Evolutionary conservation across 1,284 basidiomycete species (phyloP).

Genomic region (Malassezia equina): DNA sequence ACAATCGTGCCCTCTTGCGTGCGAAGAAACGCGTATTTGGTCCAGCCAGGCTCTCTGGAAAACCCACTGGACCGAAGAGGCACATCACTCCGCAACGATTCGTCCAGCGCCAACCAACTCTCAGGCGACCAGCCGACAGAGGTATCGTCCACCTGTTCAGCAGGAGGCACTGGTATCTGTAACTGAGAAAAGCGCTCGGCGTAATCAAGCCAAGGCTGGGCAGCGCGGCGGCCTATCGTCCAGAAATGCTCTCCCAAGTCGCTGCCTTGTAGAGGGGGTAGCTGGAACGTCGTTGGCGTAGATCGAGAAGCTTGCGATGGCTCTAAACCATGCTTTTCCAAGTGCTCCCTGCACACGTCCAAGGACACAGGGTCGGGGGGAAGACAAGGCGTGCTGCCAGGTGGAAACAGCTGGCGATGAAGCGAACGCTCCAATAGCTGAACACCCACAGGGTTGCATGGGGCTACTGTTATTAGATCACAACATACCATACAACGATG

Average conservation of each 20-base stretch:
- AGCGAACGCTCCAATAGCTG: conserved; percentile 73
- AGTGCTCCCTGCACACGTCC: conserved; percentile 68
- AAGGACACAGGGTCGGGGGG: conserved; percentile 58
- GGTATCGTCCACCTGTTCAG: conserved; percentile 5
- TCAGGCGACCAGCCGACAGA: conserved; percentile 21
- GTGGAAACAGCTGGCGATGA: conserved; percentile 72
- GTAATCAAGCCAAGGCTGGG: conserved; percentile 72
- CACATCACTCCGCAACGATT: conserved; percentile 20
- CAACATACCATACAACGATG: not conserved
- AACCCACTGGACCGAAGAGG: conserved; percentile 57
- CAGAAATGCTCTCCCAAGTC: conserved; percentile 84
- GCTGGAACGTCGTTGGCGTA: conserved; percentile 65
- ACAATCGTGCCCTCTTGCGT: conserved; percentile 22
- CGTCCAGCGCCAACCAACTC: conserved; percentile 38
- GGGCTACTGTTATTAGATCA: conserved; percentile 3
- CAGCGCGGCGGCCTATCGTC: conserved; percentile 61
- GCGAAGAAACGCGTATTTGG: conserved; percentile 61
- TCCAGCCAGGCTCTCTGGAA: conserved; percentile 75
- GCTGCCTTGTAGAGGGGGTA: conserved; percentile 72
- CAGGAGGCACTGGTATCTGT: conserved; percentile 58
- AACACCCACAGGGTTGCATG: conserved; percentile 75
- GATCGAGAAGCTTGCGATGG: conserved; percentile 69
- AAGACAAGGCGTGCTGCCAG: conserved; percentile 52
- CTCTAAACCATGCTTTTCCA: conserved; percentile 67
- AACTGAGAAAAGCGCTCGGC: conserved; percentile 58